Conservation (phyloP, 345 rosid species). For the Melaleuca alternifolia region DNA sequence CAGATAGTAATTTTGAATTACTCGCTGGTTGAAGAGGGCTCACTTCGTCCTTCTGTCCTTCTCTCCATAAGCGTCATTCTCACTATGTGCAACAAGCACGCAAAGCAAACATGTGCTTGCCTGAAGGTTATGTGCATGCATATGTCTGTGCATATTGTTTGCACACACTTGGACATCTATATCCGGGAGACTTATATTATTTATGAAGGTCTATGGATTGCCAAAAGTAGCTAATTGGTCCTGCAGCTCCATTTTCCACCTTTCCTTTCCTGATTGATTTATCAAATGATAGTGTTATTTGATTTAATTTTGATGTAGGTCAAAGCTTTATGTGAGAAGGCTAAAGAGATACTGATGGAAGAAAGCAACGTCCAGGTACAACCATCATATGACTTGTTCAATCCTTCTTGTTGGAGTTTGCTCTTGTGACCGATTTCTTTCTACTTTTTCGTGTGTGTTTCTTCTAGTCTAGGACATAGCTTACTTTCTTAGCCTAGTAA, state of each 20-base stretch:
- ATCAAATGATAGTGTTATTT: neutral
- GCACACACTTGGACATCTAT: neutral
- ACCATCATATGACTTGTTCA: neutral
- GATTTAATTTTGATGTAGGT: conserved; percentile 33
- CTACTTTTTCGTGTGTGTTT: neutral
- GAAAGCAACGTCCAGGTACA: conserved; percentile 98
- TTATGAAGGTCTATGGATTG: neutral
- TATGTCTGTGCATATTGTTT: neutral
- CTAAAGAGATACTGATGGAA: conserved; percentile 92
- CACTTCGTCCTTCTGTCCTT: neutral
- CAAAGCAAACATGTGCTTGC: neutral
- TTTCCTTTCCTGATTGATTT: neutral
- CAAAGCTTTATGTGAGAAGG: conserved; percentile 87
- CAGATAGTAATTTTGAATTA: neutral
- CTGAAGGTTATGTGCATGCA: neutral
- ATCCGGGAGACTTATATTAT: neutral
- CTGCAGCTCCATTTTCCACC: neutral
- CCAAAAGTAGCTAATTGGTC: neutral
- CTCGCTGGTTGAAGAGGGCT: neutral
- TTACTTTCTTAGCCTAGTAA: neutral
- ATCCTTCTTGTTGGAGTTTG: neutral
- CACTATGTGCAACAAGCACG: neutral
- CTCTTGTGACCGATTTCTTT: neutral
- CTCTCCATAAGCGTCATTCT: neutral
- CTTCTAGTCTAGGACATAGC: neutral